phyloP scores from a whole-genome alignment of 495 filamentous ascomycete species.

The Neurospora terricola region DNA sequence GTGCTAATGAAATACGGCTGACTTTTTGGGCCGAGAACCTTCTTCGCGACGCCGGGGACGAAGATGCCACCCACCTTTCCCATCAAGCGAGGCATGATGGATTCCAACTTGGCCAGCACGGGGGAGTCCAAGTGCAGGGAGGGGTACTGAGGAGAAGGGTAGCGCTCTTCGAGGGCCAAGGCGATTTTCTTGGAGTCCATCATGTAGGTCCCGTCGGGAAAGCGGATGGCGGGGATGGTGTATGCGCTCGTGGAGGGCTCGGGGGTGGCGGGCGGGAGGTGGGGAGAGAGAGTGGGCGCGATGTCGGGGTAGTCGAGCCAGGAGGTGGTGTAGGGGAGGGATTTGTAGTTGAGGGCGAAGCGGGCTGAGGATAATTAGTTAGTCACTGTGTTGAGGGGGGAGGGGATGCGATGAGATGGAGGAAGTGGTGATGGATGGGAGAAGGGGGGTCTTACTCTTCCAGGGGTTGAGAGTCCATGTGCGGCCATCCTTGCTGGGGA shows the following conservation, averaged over 20 bases:
- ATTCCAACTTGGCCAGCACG: conserved; percentile 22
- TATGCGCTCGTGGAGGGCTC: conserved; percentile 33
- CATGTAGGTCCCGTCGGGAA: conserved; percentile 39
- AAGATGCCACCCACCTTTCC: conserved; percentile 16
- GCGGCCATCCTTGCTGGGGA: conserved; percentile 38
- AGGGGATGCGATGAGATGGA: too few species aligned
- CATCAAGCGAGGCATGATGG: conserved; percentile 7
- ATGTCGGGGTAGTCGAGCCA: conserved; percentile 58
- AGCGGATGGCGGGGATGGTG: conserved; percentile 43
- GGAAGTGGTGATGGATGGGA: not conserved
- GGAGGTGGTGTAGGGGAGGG: conserved; percentile 51
- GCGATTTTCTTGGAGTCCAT: conserved; percentile 51
- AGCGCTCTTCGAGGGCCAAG: conserved; percentile 35
- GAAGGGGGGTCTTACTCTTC: conserved; percentile 35
- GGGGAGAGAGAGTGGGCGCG: conserved; percentile 16
- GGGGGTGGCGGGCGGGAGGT: not conserved
- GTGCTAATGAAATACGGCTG: conserved; percentile 39
- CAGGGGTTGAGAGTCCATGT: conserved; percentile 53
- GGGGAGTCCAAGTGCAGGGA: conserved; percentile 42
- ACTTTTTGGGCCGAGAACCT: conserved; percentile 25
- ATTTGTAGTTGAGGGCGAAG: conserved; percentile 50
- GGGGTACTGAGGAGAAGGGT: conserved; percentile 35
- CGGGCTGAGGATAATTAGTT: too few species aligned
- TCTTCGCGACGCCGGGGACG: conserved; percentile 24
- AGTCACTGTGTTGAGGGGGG: too few species aligned